Conservation (phyloP, 2,329 filamentous ascomycete genomes). For the Rhynchosporium secalis region DNA sequence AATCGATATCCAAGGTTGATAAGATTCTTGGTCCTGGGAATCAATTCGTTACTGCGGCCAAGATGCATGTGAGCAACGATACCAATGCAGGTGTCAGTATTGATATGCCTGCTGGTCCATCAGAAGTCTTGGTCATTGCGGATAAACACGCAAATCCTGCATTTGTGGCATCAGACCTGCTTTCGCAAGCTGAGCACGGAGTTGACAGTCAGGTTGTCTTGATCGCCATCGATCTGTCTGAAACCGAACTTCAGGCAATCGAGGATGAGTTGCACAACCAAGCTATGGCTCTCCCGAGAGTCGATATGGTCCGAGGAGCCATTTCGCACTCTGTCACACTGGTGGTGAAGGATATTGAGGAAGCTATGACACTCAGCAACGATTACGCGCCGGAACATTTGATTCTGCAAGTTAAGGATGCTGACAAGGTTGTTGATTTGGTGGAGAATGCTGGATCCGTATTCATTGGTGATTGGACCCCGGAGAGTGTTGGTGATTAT, state of each 20-base stretch:
- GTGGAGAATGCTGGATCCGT: constrained; percentile 95
- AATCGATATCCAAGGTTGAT: constrained; percentile 93
- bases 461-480: constrained; percentile 94
- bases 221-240: constrained; percentile 77
- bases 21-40: constrained; percentile 98
- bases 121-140: constrained; percentile 93
- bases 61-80: constrained; percentile 98
- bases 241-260: constrained; percentile 74
- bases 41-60: constrained; percentile 96
- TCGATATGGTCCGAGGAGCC: constrained; percentile 87
- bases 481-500: constrained; percentile 97
- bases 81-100: constrained; percentile 94
- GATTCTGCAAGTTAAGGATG: constrained; percentile 83
- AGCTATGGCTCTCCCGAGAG: constrained; percentile 81
- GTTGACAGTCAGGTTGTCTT: constrained; percentile 94
- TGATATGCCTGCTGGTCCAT: constrained; percentile 97
- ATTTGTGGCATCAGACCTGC: constrained; percentile 91
- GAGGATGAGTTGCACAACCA: constrained; percentile 90
- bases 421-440: constrained; percentile 70
- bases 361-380: constrained; percentile 83
- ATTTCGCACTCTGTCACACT: constrained; percentile 93
- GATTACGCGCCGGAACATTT: constrained; percentile 94
- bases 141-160: constrained; percentile 86
- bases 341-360: constrained; percentile 66
- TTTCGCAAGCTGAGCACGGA: constrained; percentile 96